Percentiles rank a stretch among this genome's conserved stretches.
Conservation (phyloP, 2,329 filamentous ascomycete genomes). For the Teratosphaeriaceae sp. region DNA sequence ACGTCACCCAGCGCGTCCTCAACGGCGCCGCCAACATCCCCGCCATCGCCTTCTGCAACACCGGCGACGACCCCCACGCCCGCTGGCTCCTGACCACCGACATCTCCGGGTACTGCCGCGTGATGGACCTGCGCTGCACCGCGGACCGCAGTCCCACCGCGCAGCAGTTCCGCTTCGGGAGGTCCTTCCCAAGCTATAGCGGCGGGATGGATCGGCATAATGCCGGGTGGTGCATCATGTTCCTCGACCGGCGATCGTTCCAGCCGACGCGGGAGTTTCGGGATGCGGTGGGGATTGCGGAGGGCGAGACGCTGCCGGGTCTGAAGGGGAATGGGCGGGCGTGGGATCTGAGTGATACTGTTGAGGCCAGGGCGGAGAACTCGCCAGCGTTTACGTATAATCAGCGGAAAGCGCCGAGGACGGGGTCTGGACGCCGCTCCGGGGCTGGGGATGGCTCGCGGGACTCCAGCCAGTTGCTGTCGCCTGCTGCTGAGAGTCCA, state of each 20-base stretch:
- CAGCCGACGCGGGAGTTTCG: constrained; percentile 14
- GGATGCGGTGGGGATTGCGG: constrained; percentile 20
- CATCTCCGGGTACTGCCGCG: constrained; percentile 35
- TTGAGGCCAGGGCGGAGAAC: constrained; percentile 15
- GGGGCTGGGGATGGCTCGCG: too few species aligned
- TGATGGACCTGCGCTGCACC: constrained; percentile 21
- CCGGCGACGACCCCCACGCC: constrained; percentile 47
- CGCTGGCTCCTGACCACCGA: constrained; percentile 53
- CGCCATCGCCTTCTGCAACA: constrained; percentile 53
- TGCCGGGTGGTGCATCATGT: constrained; percentile 32
- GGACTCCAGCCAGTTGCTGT: too few species aligned
- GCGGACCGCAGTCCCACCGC: constrained; percentile 1
- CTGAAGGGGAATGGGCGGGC: constrained; percentile 9
- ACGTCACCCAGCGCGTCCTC: constrained; percentile 23
- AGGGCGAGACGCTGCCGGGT: constrained; percentile 16
- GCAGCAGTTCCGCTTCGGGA: constrained; percentile 15
- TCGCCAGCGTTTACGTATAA: constrained; percentile 10
- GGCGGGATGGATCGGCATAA: constrained; percentile 24
- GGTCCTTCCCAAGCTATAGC: background rate
- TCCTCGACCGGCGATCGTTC: constrained; percentile 32
- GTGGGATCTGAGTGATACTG: constrained; percentile 27
- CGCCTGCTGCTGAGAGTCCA: too few species aligned
- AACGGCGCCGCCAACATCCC: constrained; percentile 47
- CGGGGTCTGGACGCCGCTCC: too few species aligned
- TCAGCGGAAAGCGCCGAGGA: background rate